A percentile compares a stretch with the other conserved stretches of the same genome.
These are phyloP conservation scores for Triangularia setosa DNA, from an alignment of 2,329 filamentous ascomycete genomes.

Conservation along the genomic window DNA sequence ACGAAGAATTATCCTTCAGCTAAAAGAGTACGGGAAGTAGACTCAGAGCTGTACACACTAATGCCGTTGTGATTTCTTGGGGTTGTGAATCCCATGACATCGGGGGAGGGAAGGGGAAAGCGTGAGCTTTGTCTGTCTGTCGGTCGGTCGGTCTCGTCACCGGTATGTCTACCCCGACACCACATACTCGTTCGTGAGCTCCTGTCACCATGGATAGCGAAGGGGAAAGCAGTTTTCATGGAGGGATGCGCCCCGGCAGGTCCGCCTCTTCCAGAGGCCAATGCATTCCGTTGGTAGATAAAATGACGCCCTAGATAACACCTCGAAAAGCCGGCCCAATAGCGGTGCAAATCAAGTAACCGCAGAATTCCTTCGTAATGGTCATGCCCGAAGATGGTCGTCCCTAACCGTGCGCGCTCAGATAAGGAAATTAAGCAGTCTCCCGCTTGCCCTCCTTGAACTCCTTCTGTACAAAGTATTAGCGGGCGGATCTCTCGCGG, in stretches of 20 bases:
- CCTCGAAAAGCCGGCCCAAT: conserved; percentile 27
- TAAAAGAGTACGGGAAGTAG: conserved; percentile 44
- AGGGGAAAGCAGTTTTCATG: background rate
- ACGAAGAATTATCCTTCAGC: conserved; percentile 56
- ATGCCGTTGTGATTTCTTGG: conserved; percentile 40
- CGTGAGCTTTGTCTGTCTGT: background rate
- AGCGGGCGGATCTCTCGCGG: conserved; percentile 18
- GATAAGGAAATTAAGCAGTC: conserved; percentile 31
- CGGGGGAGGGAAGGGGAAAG: background rate
- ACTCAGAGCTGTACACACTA: conserved; percentile 58
- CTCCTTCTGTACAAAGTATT: conserved; percentile 71
- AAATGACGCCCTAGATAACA: conserved; percentile 29
- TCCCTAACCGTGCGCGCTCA: conserved; percentile 15
- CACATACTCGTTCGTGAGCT: background rate
- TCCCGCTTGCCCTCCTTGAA: conserved; percentile 75
- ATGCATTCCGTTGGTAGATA: conserved; percentile 26
- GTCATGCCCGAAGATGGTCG: conserved; percentile 25
- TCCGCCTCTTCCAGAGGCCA: conserved; percentile 24
- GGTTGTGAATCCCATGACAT: conserved; percentile 1
- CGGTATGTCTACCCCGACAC: background rate
- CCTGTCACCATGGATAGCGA: background rate
- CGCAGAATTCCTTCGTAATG: conserved; percentile 27
- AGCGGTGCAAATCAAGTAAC: conserved; percentile 19
- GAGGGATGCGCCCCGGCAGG: conserved; percentile 10
- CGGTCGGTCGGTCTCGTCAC: conserved; percentile 3